Evolutionary conservation across 2,329 filamentous ascomycete species (phyloP).

Genomic region (Scorias spongiosa): DNA sequence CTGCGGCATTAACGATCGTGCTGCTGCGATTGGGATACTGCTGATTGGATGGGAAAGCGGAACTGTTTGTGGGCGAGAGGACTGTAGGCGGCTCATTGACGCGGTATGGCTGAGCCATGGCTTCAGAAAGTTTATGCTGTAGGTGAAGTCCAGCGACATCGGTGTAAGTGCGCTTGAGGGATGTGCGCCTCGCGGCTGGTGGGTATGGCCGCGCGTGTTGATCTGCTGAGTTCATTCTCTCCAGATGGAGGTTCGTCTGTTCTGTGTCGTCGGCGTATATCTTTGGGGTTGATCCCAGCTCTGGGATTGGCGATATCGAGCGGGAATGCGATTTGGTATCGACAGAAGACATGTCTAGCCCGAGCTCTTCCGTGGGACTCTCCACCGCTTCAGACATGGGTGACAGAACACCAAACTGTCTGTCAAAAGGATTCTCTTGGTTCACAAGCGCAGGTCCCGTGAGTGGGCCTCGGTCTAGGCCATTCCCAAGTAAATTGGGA

Average conservation of each 20-base stretch:
- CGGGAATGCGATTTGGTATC: background rate
- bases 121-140: constrained; percentile 73
- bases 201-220: constrained; percentile 1
- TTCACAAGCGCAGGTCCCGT: constrained; percentile 65
- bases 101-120: constrained; percentile 67
- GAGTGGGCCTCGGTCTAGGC: constrained; percentile 45
- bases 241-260: constrained; percentile 43
- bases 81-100: constrained; percentile 34
- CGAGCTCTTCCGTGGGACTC: constrained; percentile 26
- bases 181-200: constrained; percentile 7
- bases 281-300: background rate
- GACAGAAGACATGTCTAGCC: constrained; percentile 2
- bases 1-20: constrained; percentile 10
- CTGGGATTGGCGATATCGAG: background rate
- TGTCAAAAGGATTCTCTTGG: constrained; percentile 71
- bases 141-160: constrained; percentile 61
- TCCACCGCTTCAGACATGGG: constrained; percentile 13
- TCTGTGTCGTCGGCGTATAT: constrained; percentile 7
- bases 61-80: constrained; percentile 14
- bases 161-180: constrained; percentile 72
- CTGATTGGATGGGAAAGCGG: constrained; percentile 13
- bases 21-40: constrained; percentile 16
- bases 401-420: constrained; percentile 48
- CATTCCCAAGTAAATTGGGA: constrained; percentile 34
- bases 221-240: constrained; percentile 16